Base-by-base conservation (phyloP, 345 rosid genomes). In the Theobroma cacao region DNA sequence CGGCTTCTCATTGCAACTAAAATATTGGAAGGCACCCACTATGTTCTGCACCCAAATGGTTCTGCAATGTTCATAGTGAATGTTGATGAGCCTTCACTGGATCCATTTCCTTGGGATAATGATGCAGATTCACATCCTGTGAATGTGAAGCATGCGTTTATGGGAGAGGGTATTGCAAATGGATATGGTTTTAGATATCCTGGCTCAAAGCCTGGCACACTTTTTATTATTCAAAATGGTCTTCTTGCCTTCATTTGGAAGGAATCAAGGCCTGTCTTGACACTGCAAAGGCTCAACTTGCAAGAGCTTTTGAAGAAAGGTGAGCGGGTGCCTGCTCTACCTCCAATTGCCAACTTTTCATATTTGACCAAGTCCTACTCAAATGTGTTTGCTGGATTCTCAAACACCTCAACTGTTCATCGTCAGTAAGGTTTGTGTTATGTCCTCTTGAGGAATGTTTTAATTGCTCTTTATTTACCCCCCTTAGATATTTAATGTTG, bases 121-220 rank as follows among this genome's bases (percentile, higher is more conserved):
- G 92, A 89, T 83, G 91, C 88, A 76, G 87, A 87, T 73, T 86
- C 88, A 31, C 73, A 75, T 56, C 89, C 89, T 28, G 86, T 89
- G 45, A 78, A 8, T 77, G 79, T 87, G 40, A 83, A 85, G 67
- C 76, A 89, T 75, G 89, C 91, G 75, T 94, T 85, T 73, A 36
- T 59, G n/a, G 96, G 98, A 69, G 93, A 89, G 79, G 97, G 97
- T 59, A 93, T 92, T 63, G 93, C 97, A 11, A 89, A 94, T 63
- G 96, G 97, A 31, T 94, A 94, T 80, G 98, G 97, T 68, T 94
- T 94, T 79, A 83, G 98, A 43, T 94, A 93, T 88, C 97, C 97
- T 3, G 95, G 95, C 48, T 86, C 93, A 75, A 94, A 93, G 87
- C 97, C 97, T 1, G 97, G 98, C 72, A 84, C 91, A 0, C 91